Evolutionary conservation across 2,329 filamentous ascomycete species (phyloP), one percentile per base, ranked within the genome.

Genomic region (Truncatella angustata): DNA sequence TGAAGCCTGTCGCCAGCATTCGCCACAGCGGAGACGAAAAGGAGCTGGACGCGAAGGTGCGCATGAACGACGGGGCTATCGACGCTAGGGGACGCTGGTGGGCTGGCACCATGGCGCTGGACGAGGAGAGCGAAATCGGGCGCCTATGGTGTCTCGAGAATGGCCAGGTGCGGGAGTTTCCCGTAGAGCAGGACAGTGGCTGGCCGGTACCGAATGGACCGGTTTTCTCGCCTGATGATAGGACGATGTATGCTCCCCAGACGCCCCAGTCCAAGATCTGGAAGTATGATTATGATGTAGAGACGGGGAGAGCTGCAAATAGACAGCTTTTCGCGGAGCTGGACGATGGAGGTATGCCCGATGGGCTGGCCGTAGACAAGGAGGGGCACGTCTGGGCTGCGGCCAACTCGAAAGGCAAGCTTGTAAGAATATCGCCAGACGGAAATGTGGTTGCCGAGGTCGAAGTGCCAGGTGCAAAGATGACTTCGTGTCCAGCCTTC

Each of bases 41-140:
- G 30, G 23, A 30, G 2, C 52, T 63, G 10, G 51, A 63, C 40
- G 37, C 49, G 7, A 55, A 58, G 26, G 52, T 59, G n/a, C 59
- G 60, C 14, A 58, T 63, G 57, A 61, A 64, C 12, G 60, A 64
- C 26, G 58, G 62, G 1, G 58, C 48, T 16, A 58, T 64, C 32
- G 60, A 62, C 10, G 54, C 53, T 2, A 45, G 50, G 1, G 58
- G 60, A 1, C 50, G 60, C 7, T 61, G 58, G 60, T 65, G 60
- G 60, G 58, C 58, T 11, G 55, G 54, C 10, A 56, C 59, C 4
- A 63, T 63, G 59, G 61, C 59, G 14, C 45, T 57, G 14, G 56
- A 63, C 20, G 58, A 63, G 37, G 51, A 60, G 51, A 53, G 47
- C 4, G 44, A 52, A 10, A 52, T 62, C 30, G 61, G 58, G 10